Base-by-base conservation (phyloP, 805 yeast genomes). In the Pichia scutulata region DNA sequence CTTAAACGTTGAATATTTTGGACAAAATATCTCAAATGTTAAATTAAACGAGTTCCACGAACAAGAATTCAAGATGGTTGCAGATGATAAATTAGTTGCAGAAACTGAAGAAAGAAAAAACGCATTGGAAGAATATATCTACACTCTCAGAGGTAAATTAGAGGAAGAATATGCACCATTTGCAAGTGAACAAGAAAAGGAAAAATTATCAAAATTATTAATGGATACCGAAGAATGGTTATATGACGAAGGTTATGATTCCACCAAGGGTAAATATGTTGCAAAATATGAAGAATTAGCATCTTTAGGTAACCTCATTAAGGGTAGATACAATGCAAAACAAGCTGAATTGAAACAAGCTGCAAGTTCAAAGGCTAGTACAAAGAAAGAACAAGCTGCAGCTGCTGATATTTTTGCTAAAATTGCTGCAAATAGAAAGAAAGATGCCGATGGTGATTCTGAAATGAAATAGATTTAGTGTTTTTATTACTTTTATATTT, bases 101-200 rank as follows among this genome's bases (percentile, higher is more conserved):
- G 98, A 93, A 75, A 93, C 98, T 59, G 98, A 93, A 78, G 97
- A 93, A 75, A 89, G 89, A 73, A 93, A 93, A 85, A 93, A 93
- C 71, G 93, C 96, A 58, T 78, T 93, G 55, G 99, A 93, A 78
- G 99, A 93, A 78, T 93, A 93, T 79, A 93, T 93, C 65, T 93
- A 93, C 75, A 95, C 89, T 64, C 82, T 92, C 72, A 86, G 99
- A 76, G 96, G 95, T 69, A 93, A 93, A 77, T 78, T 93, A 65
- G 98, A 90, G 53, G 99, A 89, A 51, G 83, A 82, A 62, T 92
- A 92, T 69, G 78, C 86, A 59, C 82, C 76, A 62, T 93, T 90
- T 68, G 97, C 97, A 52, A 78, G 86, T 59, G 95, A 85, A 53
- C 89, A 82, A 64, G 99, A 93, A 80, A 92, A 92, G 81, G 74